Percentiles rank a stretch among this genome's conserved stretches.
Conservation (phyloP, 768 basidiomycete species). For the Suillus luteus region DNA sequence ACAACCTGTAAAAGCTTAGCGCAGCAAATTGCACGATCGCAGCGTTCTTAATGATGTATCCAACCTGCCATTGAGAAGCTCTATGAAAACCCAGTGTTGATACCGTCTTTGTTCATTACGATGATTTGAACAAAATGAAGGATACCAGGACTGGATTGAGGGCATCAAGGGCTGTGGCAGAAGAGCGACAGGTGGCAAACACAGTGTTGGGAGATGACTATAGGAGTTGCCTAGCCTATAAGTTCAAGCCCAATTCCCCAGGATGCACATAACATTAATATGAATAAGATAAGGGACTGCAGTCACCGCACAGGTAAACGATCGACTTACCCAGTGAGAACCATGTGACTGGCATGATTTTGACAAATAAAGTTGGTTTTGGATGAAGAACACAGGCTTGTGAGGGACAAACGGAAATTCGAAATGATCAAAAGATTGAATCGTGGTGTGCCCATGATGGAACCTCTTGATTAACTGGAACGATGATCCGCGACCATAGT, state of each 20-base stretch:
- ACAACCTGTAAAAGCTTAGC: background rate
- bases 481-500: too few species aligned
- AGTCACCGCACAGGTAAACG: background rate
- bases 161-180: conserved; percentile 19
- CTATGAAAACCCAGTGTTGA: conserved; percentile 27
- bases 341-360: background rate
- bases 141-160: conserved; percentile 24
- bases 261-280: background rate
- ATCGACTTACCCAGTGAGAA: background rate
- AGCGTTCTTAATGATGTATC: conserved; percentile 44
- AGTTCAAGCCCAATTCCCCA: conserved; percentile 17
- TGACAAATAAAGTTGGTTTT: background rate
- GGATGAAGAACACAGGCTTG: background rate
- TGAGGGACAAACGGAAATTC: background rate
- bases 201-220: conserved; percentile 16
- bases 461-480: too few species aligned
- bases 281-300: background rate
- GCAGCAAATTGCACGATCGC: conserved; percentile 33
- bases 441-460: background rate
- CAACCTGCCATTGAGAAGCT: conserved; percentile 32
- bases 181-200: conserved; percentile 27
- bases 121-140: conserved; percentile 38
- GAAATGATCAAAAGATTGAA: background rate
- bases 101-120: conserved; percentile 27
- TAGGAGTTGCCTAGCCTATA: conserved; percentile 14